Evolutionary conservation across 257 asterid genomes (phyloP).

Genomic region (Avicennia marina): DNA sequence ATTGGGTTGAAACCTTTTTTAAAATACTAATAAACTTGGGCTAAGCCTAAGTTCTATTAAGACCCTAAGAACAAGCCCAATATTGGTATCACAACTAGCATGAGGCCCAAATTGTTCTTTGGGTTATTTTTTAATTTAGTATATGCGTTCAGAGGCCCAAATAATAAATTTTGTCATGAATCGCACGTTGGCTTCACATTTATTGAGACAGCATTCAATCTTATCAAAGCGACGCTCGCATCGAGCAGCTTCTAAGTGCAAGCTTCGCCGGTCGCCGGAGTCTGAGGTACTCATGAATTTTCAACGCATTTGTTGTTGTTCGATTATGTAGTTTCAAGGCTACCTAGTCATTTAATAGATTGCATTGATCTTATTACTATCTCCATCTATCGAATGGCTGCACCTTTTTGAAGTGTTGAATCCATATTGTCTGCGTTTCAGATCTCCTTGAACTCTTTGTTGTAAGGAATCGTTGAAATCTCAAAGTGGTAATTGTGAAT

Average conservation of each 20-base stretch:
- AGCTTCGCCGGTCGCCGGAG: constrained; percentile 34
- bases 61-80: no score
- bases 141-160: no score
- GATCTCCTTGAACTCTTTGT: neutral
- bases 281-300: constrained; percentile 8
- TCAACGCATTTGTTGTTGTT: neutral
- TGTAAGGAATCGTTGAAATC: neutral
- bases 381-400: constrained; percentile 1
- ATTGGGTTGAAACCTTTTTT: no score
- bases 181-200: no score
- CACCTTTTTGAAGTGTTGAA: neutral
- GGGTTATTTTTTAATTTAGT: no score
- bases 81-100: no score
- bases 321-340: neutral
- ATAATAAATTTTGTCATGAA: no score
- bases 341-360: neutral
- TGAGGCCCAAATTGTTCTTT: no score
- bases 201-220: no score
- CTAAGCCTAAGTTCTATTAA: no score
- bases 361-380: constrained; percentile 6
- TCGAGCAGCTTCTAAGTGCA: constrained; percentile 31
- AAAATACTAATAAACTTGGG: no score
- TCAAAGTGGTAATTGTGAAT: neutral
- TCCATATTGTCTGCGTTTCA: no score
- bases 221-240: constrained; percentile 34